Conservation (phyloP, 495 filamentous ascomycete species). For the Tetracladium marchalianum region DNA sequence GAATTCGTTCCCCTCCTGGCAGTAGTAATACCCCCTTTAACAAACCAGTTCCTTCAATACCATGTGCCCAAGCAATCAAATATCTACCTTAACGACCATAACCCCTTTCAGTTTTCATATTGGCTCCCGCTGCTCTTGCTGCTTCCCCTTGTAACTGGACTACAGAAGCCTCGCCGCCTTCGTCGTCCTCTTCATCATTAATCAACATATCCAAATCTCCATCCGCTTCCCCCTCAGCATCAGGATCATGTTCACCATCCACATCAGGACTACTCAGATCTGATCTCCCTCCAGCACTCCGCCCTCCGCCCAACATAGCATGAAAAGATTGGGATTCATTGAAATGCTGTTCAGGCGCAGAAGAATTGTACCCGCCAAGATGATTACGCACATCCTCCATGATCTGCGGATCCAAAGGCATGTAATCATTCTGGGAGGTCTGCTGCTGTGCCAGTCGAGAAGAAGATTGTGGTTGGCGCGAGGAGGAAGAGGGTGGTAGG, state of each 20-base stretch:
- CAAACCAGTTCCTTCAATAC: not conserved
- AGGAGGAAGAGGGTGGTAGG: conserved; percentile 4
- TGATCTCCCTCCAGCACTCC: not conserved
- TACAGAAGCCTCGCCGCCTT: conserved; percentile 8
- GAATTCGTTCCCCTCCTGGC: too few species aligned
- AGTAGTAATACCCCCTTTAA: too few species aligned
- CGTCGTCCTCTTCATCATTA: conserved; percentile 21
- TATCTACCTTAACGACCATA: not conserved
- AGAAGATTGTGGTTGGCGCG: not conserved
- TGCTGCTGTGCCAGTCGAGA: not conserved
- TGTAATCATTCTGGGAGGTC: conserved; percentile 11
- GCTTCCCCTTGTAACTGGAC: conserved; percentile 13
- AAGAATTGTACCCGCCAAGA: conserved; percentile 9
- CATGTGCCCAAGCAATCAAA: too few species aligned
- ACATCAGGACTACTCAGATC: too few species aligned
- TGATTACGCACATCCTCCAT: conserved; percentile 17
- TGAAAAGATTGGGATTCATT: conserved; percentile 13
- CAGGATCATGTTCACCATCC: conserved; percentile 4
- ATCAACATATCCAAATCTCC: conserved; percentile 45
- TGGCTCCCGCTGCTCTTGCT: conserved; percentile 11
- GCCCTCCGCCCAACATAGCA: conserved; percentile 9
- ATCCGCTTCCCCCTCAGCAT: conserved; percentile 29
- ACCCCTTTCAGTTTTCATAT: conserved; percentile 11
- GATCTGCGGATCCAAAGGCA: conserved; percentile 21
- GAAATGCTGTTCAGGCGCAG: conserved; percentile 1